Base-by-base conservation (phyloP, 23 red algal species). In the Chondrus crispus region DNA sequence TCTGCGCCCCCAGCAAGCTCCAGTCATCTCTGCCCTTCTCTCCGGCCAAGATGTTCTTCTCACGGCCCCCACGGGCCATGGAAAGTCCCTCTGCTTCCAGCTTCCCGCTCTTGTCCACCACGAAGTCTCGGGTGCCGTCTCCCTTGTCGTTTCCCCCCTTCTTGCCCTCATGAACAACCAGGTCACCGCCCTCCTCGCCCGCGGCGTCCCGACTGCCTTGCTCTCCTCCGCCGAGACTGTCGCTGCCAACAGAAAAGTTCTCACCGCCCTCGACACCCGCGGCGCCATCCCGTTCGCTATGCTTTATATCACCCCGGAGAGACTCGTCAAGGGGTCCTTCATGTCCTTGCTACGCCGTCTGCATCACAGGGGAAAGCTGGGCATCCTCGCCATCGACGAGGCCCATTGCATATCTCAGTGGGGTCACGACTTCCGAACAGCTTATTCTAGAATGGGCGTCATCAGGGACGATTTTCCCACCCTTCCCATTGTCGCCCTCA, bases 341-440 rank as follows among this genome's bases (percentile, higher is more conserved):
- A 51, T 79, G 46, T 43, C 58, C 3, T 74, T 85, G 44, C 42
- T 98, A 29, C 58, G 71, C 51, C 47, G 38, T n/a, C 75, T 98
- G 60, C 55, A 85, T 57, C 29, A 37, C 3, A 48, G 78, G 22
- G 68, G 64, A 24, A 89, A 50, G 58, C 39, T 98, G n/a, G 82
- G 81, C 19, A 62, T 93, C 7, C 85, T 98, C 24, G 96, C 91
- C 4, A 88, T 98, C 9, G 96, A 98, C 60, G 96, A 98, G 44
- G 92, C 96, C 12, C 96, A 98, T 87, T 98, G 96, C 68, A 89
- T 95, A 32, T 92, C 85, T 20, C 68, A 92, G 48, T 98, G 96
- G 96, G 96, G 96, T 22, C 96, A 98, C 81, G 96, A 98, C 54
- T 98, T 98, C 74, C 92, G 96, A 13, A 88, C 71, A 5, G 91